Base-by-base conservation (phyloP, 306 rosid genomes). In the Gleditsia sinensis region DNA sequence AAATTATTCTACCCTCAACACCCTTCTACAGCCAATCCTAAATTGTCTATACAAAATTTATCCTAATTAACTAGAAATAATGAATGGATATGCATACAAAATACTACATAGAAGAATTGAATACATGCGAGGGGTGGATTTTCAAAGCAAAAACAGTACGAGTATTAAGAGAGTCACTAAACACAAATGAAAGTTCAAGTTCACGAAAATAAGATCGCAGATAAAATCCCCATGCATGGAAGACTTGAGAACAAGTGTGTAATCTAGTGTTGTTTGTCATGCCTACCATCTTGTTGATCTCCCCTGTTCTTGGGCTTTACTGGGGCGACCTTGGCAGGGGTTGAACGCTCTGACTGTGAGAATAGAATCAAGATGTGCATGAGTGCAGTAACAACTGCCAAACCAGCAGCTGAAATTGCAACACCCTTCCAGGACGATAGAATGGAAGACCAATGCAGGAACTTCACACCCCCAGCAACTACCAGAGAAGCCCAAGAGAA, bases 371-470 rank as follows among this genome's bases (percentile, higher is more conserved):
- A 81, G 72, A 92, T 19, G 5, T 92, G 96, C 99, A 94, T 94
- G 32, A 94, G 90, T 21, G 71, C 71, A 10, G 97, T 94, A 28
- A 94, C 86, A 32, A 92, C 20, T 27, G 78, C 80, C 80, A 94
- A 76, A 77, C 83, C 75, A 5, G 75, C n/a, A 19, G 84, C 83
- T 21, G 90, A 84, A 68, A 94, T 77, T 56, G 87, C 89, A 71
- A 90, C 74, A 21, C 99, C 99, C 90, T 94, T 92, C 91, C 97
- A 85, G 0, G 99, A 87, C 27, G 92, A 88, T 20, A 94, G 80
- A 61, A 94, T 65, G 16, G 90, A 69, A 72, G 95, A 90, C 92
- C 90, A 75, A 16, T 58, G 83, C 36, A 94, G 89, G 67, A 94
- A 84, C 89, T 90, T 92, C 7, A 87, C 34, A 65, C 69, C 63